These are phyloP conservation scores for Suhomyces choctaworum DNA, from an alignment of 1,139 yeast species.

Conservation along the genomic window DNA sequence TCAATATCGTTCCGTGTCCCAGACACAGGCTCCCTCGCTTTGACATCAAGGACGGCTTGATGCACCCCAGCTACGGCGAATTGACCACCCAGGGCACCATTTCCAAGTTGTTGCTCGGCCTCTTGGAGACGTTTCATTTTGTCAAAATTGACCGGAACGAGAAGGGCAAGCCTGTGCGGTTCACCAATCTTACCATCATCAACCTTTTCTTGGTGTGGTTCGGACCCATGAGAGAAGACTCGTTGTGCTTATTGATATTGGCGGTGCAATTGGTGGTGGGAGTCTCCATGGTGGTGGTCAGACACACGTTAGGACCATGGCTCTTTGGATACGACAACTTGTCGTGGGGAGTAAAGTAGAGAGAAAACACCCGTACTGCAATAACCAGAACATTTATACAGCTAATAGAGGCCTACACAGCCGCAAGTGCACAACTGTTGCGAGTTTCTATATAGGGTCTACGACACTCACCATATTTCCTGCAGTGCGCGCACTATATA, in stretches of 20 bases:
- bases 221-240: slow-evolving; percentile 89
- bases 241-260: slow-evolving; percentile 60
- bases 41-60: slow-evolving; percentile 62
- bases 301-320: slow-evolving; percentile 87
- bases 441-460: too few relatives aligned
- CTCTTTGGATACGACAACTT: slow-evolving; percentile 88
- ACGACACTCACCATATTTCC: too few relatives aligned
- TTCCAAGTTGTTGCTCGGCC: slow-evolving; percentile 28
- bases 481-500: too few relatives aligned
- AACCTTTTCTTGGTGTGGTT: slow-evolving; percentile 79
- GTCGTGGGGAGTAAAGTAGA: slow-evolving; percentile 44
- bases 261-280: slow-evolving; percentile 67
- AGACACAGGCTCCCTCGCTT: slow-evolving; percentile 89
- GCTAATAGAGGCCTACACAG: neutral
- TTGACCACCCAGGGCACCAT: slow-evolving; percentile 17
- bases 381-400: too few relatives aligned
- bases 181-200: slow-evolving; percentile 84
- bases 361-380: too few relatives aligned
- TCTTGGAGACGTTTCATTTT: slow-evolving; percentile 48
- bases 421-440: neutral
- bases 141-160: slow-evolving; percentile 47
- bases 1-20: slow-evolving; percentile 88
- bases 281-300: slow-evolving; percentile 58
- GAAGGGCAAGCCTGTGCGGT: slow-evolving; percentile 39
- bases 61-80: slow-evolving; percentile 63